These are phyloP conservation scores for Pholiota adiposa DNA, from an alignment of 1,284 basidiomycete species.

Conservation along the genomic window DNA sequence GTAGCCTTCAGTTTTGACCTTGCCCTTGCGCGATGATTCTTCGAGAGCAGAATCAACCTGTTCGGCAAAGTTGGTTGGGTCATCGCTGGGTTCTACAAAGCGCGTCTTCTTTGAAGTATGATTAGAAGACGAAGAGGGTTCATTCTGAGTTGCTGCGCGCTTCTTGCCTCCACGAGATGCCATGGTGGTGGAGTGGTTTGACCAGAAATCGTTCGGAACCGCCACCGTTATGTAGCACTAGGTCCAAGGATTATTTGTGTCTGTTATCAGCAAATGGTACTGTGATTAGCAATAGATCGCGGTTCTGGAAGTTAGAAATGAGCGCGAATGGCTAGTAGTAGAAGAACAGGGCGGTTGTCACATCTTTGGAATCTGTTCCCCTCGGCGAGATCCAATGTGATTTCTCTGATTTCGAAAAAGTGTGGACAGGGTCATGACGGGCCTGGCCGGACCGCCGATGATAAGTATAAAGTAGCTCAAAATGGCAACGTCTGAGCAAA, in stretches of 20 bases:
- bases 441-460: background rate
- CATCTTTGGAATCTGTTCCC: background rate
- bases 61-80: conserved; percentile 74
- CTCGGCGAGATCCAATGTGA: background rate
- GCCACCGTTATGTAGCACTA: background rate
- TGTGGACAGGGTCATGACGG: background rate
- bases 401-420: background rate
- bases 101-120: conserved; percentile 73
- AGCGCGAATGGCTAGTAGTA: no score
- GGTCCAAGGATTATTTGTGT: conserved; percentile 2
- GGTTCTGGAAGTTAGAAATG: background rate
- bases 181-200: conserved; percentile 38
- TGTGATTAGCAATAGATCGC: background rate
- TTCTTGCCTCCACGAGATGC: conserved; percentile 55
- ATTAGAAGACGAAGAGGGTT: conserved; percentile 36
- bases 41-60: conserved; percentile 77
- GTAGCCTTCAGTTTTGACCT: conserved; percentile 87
- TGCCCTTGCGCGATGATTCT: conserved; percentile 63
- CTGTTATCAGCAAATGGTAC: conserved; percentile 3
- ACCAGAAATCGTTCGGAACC: no score
- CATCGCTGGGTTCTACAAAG: conserved; percentile 77
- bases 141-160: conserved; percentile 53
- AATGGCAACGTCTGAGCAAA: conserved; percentile 11
- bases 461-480: conserved; percentile 9
- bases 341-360: background rate